Evolutionary conservation across 768 basidiomycete genomes (phyloP), one percentile per base, ranked within the genome.

Genomic region (Macrolepiota albuminosa): DNA sequence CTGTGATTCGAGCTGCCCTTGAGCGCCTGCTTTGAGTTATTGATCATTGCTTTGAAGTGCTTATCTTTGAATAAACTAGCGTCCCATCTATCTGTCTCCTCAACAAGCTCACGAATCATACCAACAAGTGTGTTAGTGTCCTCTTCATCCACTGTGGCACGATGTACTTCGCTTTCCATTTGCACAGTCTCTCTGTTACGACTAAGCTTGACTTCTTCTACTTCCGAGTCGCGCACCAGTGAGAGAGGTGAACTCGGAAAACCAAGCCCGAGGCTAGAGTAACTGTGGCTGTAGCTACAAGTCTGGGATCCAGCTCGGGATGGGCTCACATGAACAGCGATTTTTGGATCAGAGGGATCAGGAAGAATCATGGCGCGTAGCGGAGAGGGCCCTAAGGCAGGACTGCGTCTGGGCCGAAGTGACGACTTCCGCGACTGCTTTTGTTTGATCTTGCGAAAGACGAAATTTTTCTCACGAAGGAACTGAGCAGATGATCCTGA

Each of bases 11-110:
- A 46, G 21, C n/a, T 40, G 2, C 21, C 51, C 29, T 59, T 56
- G 11, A 56, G 60, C 26, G 47, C 29, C n/a, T 54, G 54, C 16
- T 64, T 65, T 24, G 76, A 74, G 42, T 67, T 67, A 48, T 75
- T 65, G 18, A 83, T 74, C 70, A 83, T 71, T 6, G 70, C 67
- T 62, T 73, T 79, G 70, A 84, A 84, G 21, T 76, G 76, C 40
- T 76, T 67, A 61, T 81, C 76, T 68, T 81, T 71, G 62, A 79
- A 80, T 39, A 82, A 65, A 59, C 73, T 77, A 16, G 74, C 69
- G 61, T 83, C 81, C 82, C 82, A 84, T 40, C 75, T 75, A 52
- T 71, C 80, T 18, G 80, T 78, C 63, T 81, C 81, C 48, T 79
- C 75, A 1, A 78, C 78, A 39, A 84, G 73, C 64, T 82, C 80